These are phyloP conservation scores for Suillus alpinus DNA, from an alignment of 768 basidiomycete genomes.

Conservation along the genomic window DNA sequence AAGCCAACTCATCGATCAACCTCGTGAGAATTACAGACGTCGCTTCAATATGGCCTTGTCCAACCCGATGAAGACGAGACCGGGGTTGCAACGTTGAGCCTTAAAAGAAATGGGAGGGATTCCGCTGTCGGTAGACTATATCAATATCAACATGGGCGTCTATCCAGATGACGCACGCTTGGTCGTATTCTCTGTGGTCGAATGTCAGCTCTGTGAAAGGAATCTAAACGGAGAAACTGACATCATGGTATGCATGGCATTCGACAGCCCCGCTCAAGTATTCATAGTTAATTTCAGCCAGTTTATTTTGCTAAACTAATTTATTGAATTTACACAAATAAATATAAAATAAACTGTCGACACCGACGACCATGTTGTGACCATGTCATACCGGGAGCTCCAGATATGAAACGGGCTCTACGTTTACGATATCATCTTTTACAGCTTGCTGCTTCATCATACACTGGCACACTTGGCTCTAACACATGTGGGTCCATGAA, in stretches of 20 bases:
- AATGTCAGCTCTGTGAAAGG: conserved; percentile 5
- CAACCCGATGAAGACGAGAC: conserved; percentile 89
- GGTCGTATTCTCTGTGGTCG: conserved; percentile 54
- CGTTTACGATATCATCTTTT: no score
- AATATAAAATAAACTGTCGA: no score
- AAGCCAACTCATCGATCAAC: conserved; percentile 10
- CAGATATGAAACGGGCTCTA: no score
- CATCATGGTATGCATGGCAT: no score
- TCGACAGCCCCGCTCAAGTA: no score
- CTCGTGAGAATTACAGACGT: conserved; percentile 84
- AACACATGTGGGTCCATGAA: background rate
- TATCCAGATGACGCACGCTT: conserved; percentile 72
- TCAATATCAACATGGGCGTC: conserved; percentile 89
- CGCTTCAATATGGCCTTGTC: conserved; percentile 81
- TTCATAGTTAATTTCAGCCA: no score
- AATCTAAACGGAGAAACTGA: conserved; percentile 18
- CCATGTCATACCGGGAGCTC: no score
- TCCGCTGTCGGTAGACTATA: conserved; percentile 78
- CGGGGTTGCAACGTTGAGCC: conserved; percentile 42
- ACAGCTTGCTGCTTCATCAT: no score
- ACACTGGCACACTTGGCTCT: no score
- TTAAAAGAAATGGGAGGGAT: conserved; percentile 90
- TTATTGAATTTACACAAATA: no score
- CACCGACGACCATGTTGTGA: no score
- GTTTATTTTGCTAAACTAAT: no score